A percentile compares a stretch with the other conserved stretches of the same genome.
These are phyloP conservation scores for Gracilaria vermiculophylla DNA, from an alignment of 23 red algal genomes.

Conservation along the genomic window DNA sequence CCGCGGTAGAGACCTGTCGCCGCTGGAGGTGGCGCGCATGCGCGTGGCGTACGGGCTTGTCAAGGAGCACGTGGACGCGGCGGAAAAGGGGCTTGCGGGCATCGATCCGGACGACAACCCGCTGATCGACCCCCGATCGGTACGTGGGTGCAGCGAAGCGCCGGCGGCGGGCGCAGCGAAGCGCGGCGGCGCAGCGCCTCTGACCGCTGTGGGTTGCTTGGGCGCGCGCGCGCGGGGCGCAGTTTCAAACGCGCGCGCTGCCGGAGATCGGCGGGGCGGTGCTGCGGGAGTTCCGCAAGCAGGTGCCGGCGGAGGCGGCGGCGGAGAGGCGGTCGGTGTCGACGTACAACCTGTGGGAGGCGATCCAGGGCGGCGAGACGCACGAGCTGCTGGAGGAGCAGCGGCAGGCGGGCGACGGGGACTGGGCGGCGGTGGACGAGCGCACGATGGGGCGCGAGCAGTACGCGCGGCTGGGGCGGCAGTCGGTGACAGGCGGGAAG, in stretches of 20 bases:
- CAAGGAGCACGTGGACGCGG: constrained; percentile 31
- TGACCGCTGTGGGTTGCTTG: too few species aligned
- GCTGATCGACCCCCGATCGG: constrained; percentile 49
- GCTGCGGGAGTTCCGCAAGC: constrained; percentile 34
- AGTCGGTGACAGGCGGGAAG: neutral
- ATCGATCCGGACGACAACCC: constrained; percentile 34
- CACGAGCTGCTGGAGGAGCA: constrained; percentile 26
- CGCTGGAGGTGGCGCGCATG: constrained; percentile 45
- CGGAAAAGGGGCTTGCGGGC: neutral
- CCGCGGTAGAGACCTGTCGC: constrained; percentile 17
- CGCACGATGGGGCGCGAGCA: constrained; percentile 17
- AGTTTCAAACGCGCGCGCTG: constrained; percentile 34
- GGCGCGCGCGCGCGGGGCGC: too few species aligned
- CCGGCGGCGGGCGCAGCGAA: too few species aligned
- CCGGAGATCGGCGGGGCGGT: constrained; percentile 10
- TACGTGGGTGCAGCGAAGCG: constrained; percentile 18
- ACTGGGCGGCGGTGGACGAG: constrained; percentile 30
- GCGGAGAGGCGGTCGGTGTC: constrained; percentile 25
- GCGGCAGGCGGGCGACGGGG: neutral
- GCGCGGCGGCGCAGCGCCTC: too few species aligned
- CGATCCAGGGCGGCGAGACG: neutral
- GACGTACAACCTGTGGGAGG: constrained; percentile 49
- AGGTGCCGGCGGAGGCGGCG: constrained; percentile 33
- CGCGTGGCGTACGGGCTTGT: constrained; percentile 49
- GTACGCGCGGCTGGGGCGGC: neutral